Percentiles rank a stretch among this genome's conserved stretches.
phyloP scores from a whole-genome alignment of 768 basidiomycete species.

The Fistulinella prunicolor region DNA sequence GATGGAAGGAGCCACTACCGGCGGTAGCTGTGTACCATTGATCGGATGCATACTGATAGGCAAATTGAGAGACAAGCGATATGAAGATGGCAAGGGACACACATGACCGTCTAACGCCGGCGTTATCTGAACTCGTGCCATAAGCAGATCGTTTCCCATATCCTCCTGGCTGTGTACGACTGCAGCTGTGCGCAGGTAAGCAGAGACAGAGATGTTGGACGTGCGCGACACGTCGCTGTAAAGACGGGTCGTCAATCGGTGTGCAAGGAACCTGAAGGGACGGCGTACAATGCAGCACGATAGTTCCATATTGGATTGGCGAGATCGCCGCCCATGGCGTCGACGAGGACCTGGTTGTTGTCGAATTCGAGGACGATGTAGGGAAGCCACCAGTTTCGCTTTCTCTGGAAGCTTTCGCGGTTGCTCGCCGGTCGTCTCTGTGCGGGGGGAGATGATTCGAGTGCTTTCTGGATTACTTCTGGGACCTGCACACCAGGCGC shows the following conservation, averaged over 20 bases:
- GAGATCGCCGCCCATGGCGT: slow-evolving; percentile 95
- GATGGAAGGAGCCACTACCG: slow-evolving; percentile 88
- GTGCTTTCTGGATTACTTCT: slow-evolving; percentile 78
- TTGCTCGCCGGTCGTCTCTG: slow-evolving; percentile 61
- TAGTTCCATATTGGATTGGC: slow-evolving; percentile 92
- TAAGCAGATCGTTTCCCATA: slow-evolving; percentile 96
- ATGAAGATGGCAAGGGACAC: slow-evolving; percentile 24
- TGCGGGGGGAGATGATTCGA: slow-evolving; percentile 57
- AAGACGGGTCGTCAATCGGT: slow-evolving; percentile 4
- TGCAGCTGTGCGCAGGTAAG: slow-evolving; percentile 84
- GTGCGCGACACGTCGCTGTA: slow-evolving; percentile 90
- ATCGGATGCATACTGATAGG: slow-evolving; percentile 70
- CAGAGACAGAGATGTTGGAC: slow-evolving; percentile 87
- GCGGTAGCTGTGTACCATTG: slow-evolving; percentile 86
- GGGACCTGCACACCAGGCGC: slow-evolving; percentile 79
- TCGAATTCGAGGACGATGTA: slow-evolving; percentile 98
- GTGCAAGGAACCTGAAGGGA: not conserved
- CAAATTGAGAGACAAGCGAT: slow-evolving; percentile 3
- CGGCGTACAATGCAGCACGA: slow-evolving; percentile 85
- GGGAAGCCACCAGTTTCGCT: slow-evolving; percentile 92
- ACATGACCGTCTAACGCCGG: slow-evolving; percentile 80
- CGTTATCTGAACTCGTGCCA: slow-evolving; percentile 89
- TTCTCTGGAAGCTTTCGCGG: slow-evolving; percentile 89
- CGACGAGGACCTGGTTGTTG: slow-evolving; percentile 95
- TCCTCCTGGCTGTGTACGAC: slow-evolving; percentile 75